These are phyloP conservation scores for Leccinum longicurvipes DNA, from an alignment of 768 basidiomycete genomes.

Conservation along the genomic window DNA sequence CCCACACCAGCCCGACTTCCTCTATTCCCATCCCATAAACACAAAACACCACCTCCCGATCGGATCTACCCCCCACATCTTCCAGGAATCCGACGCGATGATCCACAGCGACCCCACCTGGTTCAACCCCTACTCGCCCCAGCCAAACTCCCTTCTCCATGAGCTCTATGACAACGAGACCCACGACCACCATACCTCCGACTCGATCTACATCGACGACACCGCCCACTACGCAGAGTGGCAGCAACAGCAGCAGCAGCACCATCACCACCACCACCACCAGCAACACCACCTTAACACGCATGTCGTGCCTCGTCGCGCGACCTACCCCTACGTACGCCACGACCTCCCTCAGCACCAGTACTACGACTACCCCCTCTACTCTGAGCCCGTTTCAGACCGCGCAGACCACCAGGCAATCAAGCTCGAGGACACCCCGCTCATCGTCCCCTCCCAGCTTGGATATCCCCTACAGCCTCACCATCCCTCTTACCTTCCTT, in stretches of 20 bases:
- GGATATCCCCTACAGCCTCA: conserved; percentile 33
- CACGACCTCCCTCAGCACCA: conserved; percentile 56
- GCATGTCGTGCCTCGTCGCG: conserved; percentile 50
- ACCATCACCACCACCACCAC: conserved; percentile 29
- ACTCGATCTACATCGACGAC: conserved; percentile 34
- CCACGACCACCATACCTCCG: conserved; percentile 36
- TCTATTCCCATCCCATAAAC: conserved; percentile 23
- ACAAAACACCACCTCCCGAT: conserved; percentile 38
- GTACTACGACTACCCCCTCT: conserved; percentile 36
- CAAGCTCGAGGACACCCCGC: conserved; percentile 63
- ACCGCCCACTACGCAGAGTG: conserved; percentile 34
- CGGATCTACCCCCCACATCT: conserved; percentile 50
- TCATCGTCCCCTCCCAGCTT: conserved; percentile 61
- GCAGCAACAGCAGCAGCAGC: conserved; percentile 38
- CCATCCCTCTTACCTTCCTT: conserved; percentile 38
- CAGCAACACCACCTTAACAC: conserved; percentile 26
- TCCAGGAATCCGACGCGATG: conserved; percentile 39
- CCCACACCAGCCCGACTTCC: conserved; percentile 43
- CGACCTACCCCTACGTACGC: conserved; percentile 74
- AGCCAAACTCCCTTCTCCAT: conserved; percentile 56
- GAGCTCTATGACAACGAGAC: conserved; percentile 68
- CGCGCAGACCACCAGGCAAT: conserved; percentile 36
- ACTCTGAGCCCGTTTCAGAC: conserved; percentile 38
- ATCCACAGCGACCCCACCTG: conserved; percentile 38
- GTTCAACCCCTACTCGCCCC: conserved; percentile 30